Evolutionary conservation across 1,139 yeast species (phyloP), one percentile per base, ranked within the genome.

Genomic region (Lodderomyces metapsilosis): DNA sequence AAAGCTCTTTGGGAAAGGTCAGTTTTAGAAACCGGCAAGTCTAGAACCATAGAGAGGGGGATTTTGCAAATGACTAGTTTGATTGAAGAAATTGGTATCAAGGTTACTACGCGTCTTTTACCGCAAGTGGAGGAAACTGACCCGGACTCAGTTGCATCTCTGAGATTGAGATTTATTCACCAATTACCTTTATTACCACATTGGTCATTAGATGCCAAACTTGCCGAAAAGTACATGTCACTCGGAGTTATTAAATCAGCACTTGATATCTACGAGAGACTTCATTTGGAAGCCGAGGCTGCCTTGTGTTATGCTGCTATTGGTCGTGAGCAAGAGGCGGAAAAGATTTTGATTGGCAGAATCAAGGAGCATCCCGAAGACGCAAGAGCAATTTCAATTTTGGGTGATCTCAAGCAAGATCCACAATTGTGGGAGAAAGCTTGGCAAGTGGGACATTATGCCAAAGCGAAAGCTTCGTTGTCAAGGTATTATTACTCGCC

Each of bases 1-100:
- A 73, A 94, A 50, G 88, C 96, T 0, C 68, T 94, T 41, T 91
- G 98, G 96, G 88, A 85, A 54, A 76, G 98, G 58, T 88, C 96
- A 10, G 53, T 87, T 13, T 68, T 91, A 34, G 98, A 94, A 60
- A 79, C 96, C 0, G 74, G 74, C 36, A 84, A 82, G 49, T 82
- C 95, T 3, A 82, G 87, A 57, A 91, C 98, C 1, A 83, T 91
- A 17, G 98, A 94, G 63, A 78, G 98, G 61, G 98, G 98, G 41
- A 82, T 91, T 11, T 70, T 92, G 41, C 98, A 94, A 63, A 83
- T 94, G 84, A 94, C 92, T 40, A 83, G 95, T 4, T 70, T 94
- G 39, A 92, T 91, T 22, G 97, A 91, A 57, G 98, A 91, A 58
- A 70, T 89, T 34, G 96, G 95, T 1, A 72, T 84, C 44, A 80